Evolutionary conservation across 1,284 basidiomycete genomes (phyloP), one percentile per base, ranked within the genome.

Genomic region (Moesziomyces sp.): DNA sequence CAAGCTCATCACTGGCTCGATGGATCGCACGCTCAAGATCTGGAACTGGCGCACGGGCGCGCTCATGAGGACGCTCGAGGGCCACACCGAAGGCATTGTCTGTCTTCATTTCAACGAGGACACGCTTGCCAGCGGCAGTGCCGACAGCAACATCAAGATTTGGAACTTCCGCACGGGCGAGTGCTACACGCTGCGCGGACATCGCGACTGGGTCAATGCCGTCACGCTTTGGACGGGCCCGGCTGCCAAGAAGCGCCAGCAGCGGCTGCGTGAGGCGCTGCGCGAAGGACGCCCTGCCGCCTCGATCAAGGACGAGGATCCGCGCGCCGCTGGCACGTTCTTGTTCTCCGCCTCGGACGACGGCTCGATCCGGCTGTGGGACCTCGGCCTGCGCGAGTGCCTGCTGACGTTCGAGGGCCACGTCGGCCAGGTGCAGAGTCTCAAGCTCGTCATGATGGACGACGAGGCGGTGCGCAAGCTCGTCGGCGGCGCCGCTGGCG

Each of bases 21-120:
- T 98, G 94, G 97, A 99, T 83, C 89, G 91, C 74, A 96, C 94
- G 1, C 90, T 99, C 81, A 92, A 93, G 73, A 93, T 99, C 80
- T 95, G 97, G 96, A 93, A 98, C 82, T 99, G 97, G 97, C 88
- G 96, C 60, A 91, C 91, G 30, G 97, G 97, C 34, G 90, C 91
- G 76, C 95, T 95, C 80, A 90, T 96, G 62, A 87, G 92, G 58
- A 92, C 93, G 45, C 86, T 96, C 72, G 89, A 92, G 54, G 95
- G 95, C 1, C 96, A 99, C 83, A 90, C 91, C 9, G 94, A 93
- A 58, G 94, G 94, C 55, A 93, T 99, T 45, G 90, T 97, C 19
- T 93, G 91, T 79, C 88, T 99, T 57, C 90, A 94, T 81, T 99
- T 94, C 84, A 94, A 99, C 85, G 90, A 90, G 9, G 93, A 94